Evolutionary conservation across 2,329 filamentous ascomycete species (phyloP), one percentile per base, ranked within the genome.

Genomic region (Arthroderma sp.): DNA sequence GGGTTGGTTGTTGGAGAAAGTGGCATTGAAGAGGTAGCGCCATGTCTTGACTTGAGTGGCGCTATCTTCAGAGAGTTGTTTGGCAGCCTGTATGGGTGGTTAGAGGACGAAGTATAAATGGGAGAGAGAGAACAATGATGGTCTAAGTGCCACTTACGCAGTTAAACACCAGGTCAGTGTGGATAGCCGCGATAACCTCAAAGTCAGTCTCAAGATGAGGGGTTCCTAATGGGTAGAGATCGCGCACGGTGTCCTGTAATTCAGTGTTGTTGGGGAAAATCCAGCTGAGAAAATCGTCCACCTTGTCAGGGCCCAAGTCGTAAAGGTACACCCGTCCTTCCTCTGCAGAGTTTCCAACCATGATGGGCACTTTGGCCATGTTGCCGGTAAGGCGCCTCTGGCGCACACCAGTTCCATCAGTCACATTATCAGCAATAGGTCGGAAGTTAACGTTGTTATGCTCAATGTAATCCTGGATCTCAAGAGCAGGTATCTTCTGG

Each of bases 11-110:
- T 63, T 63, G 8, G 53, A 45, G 49, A 62, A 63, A 4, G 53
- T 50, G 36, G 59, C 58, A 43, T 63, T 64, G 55, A 58, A 65
- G 43, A 59, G 58, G 51, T 63, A 65, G 22, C 61, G 52, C 61
- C 60, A 65, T 29, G 57, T 51, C n/a, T 38, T 22, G 6, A 39
- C 37, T n/a, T 11, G n/a, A 5, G 37, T 11, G 22, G 37, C 10
- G 22, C 9, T 9, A 22, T 5, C 37, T 28, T 39, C 22, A 10
- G 37, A 9, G n/a, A 39, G n/a, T n/a, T 22, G 10, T 39, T 39
- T 39, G 37, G 37, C 15, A 22, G 15, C 15, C 32, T 9, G 32
- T 34, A 34, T 9, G 9, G 11, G 32, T 34, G 11, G 32, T 34
- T 9, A 11, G 9, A 34, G 32, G 9, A 34, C 32, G 32, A 34